Evolutionary conservation across 2,329 filamentous ascomycete genomes (phyloP).

Genomic region (Penicillium brevicompactum): DNA sequence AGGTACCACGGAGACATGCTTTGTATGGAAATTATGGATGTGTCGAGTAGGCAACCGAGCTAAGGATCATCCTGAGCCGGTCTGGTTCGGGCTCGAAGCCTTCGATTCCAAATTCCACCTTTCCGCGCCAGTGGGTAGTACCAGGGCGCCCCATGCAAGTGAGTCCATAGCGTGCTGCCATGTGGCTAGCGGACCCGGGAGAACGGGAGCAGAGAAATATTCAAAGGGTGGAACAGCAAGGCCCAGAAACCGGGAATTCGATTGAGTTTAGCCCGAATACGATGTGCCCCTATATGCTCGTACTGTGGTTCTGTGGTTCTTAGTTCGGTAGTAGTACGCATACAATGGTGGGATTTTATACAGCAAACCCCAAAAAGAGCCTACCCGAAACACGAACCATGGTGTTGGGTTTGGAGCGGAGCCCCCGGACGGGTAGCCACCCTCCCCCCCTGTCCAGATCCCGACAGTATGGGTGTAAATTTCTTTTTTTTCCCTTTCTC

Average conservation of each 20-base stretch:
- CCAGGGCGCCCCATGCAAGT: background rate
- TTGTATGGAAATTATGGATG: background rate
- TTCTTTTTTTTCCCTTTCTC: background rate
- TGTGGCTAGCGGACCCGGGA: background rate
- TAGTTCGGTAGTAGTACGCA: too few species aligned
- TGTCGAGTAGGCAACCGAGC: background rate
- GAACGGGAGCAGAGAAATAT: background rate
- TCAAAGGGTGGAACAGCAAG: background rate
- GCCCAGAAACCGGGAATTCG: background rate
- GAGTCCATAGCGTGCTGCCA: background rate
- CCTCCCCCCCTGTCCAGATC: constrained; percentile 19
- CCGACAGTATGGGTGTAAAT: constrained; percentile 29
- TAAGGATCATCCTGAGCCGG: background rate
- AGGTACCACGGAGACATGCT: too few species aligned
- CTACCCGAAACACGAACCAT: constrained; percentile 38
- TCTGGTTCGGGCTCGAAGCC: too few species aligned
- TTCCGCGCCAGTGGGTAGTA: background rate
- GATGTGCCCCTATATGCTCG: too few species aligned
- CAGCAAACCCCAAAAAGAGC: too few species aligned
- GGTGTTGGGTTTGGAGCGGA: constrained; percentile 34
- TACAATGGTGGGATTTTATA: background rate
- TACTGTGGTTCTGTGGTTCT: too few species aligned
- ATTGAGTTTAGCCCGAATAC: too few species aligned
- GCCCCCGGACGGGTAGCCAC: constrained; percentile 4
- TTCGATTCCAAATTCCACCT: too few species aligned